phyloP scores from a whole-genome alignment of 148 eudicot genomes.

The Cornus florida region DNA sequence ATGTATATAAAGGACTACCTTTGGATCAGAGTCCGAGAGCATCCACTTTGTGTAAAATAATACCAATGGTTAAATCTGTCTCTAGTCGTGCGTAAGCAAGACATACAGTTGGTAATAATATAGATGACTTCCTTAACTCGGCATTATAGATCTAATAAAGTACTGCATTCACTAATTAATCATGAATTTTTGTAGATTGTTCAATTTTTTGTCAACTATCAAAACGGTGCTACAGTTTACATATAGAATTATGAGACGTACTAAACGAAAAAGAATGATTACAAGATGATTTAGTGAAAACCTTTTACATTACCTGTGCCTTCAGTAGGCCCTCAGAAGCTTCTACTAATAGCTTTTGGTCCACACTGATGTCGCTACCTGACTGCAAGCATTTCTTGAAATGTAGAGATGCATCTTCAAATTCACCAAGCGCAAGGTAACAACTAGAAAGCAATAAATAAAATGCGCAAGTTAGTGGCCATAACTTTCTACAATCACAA shows the following conservation, averaged over 20 bases:
- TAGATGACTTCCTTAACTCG: not conserved
- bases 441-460: slow-evolving; percentile 51
- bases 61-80: too few relatives aligned
- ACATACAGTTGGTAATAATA: too few relatives aligned
- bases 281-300: not conserved
- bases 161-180: not conserved
- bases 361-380: slow-evolving; percentile 55
- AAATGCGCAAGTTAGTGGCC: not conserved
- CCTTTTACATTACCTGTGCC: slow-evolving; percentile 54
- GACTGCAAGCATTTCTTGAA: slow-evolving; percentile 73
- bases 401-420: slow-evolving; percentile 61
- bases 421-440: slow-evolving; percentile 89
- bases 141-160: not conserved
- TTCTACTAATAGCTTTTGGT: slow-evolving; percentile 65
- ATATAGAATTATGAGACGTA: not conserved
- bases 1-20: too few relatives aligned
- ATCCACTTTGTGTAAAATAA: too few relatives aligned
- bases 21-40: too few relatives aligned
- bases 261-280: too few relatives aligned
- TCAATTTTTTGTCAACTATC: not conserved
- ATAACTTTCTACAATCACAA: not conserved
- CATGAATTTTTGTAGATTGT: too few relatives aligned
- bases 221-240: not conserved
- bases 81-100: too few relatives aligned
- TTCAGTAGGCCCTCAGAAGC: slow-evolving; percentile 95